phyloP scores from a whole-genome alignment of 139 green algal genomes.

The Chlorella sp. region DNA sequence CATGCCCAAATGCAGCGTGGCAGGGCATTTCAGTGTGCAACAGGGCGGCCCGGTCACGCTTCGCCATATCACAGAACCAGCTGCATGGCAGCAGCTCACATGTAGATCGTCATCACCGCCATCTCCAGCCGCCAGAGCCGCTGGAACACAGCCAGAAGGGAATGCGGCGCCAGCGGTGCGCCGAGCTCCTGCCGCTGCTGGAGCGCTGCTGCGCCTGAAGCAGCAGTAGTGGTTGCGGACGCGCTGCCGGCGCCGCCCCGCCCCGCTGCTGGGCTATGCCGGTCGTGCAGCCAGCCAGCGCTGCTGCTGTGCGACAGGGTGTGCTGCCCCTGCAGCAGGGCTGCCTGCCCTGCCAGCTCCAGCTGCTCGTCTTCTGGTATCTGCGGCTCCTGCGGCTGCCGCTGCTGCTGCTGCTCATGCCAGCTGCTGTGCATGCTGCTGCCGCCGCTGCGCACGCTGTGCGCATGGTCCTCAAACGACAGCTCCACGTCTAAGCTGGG shows the following conservation, averaged over 20 bases:
- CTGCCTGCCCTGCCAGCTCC: not conserved
- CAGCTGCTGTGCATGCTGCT: not conserved
- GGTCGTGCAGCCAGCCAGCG: not conserved
- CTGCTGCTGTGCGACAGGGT: not conserved
- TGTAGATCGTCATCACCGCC: constrained; percentile 17
- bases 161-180: not conserved
- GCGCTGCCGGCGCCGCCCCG: not conserved
- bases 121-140: constrained; percentile 6
- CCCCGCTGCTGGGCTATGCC: constrained; percentile 1
- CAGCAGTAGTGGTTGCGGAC: no score
- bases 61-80: no score
- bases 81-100: not conserved
- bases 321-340: not conserved
- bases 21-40: no score
- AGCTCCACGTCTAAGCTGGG: constrained; percentile 29
- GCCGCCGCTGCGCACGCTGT: not conserved
- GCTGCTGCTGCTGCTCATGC: not conserved
- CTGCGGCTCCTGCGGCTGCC: not conserved
- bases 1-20: no score
- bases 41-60: no score
- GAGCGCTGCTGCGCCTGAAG: not conserved
- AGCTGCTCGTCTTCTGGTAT: not conserved
- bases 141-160: not conserved
- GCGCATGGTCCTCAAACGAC: constrained; percentile 18
- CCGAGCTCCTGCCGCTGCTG: not conserved